Evolutionary conservation across 495 filamentous ascomycete species (phyloP), one percentile per base, ranked within the genome.

Genomic region (Annulohypoxylon maeteangense): DNA sequence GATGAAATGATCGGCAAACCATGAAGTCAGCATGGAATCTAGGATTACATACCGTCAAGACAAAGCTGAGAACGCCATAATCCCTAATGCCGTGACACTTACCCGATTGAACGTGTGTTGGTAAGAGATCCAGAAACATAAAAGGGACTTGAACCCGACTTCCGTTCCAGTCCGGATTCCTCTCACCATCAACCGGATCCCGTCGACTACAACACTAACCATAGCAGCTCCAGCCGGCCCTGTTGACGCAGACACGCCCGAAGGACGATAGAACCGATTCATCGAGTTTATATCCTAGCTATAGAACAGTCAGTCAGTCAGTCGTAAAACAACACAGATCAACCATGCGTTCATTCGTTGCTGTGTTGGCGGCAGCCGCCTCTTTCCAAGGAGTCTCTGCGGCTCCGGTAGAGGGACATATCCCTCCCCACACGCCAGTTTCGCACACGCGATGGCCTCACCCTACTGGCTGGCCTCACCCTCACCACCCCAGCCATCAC

Each of bases 261-360:
- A 44, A 29, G 42, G 48, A 48, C 48, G 51, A 11, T 27, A 50
- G 6, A 56, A 44, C n/a, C 40, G 40, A 44, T 20, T 44, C 38
- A 51, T 8, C 32, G 22, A 7, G 11, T 32, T 59, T 11, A 54
- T 54, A 54, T 34, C 29, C 11, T 16, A 54, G 50, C n/a, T n/a
- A 54, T 20, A 20, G 29, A 3, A 54, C 29, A 16, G 16, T 34
- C 29, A 16, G 16, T 34, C 29, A 16, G 16, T 34, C 29, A 16
- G 16, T 34, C 16, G 50, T 40, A 40, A 57, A 3, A 60, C 44
- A 54, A 53, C 55, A 32, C 55, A 54, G 16, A 48, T 54, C 29
- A 16, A 68, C 38, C 22, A 72, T 72, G 70, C 70, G 70, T 25
- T 72, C 60, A 54, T 68, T 72, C 64, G 51, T 68, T 56, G 23